Conservation (phyloP, 306 rosid species). For the Begonia loranthoides region DNA sequence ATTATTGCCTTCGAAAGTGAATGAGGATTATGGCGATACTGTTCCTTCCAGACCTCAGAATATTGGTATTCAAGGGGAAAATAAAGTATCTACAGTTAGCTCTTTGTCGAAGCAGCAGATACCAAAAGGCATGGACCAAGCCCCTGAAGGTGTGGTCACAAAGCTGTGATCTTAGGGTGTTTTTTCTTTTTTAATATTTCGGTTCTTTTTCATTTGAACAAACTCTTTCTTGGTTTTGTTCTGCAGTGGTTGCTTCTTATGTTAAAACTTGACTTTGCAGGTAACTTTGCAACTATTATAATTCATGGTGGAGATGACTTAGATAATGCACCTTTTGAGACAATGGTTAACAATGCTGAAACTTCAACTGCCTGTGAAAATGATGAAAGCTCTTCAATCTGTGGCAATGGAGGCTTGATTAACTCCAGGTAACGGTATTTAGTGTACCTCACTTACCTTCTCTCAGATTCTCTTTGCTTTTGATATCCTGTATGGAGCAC, state of each 20-base stretch:
- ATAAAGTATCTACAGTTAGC: slow-evolving; percentile 29
- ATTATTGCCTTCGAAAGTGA: slow-evolving; percentile 26
- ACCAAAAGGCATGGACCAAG: slow-evolving; percentile 24
- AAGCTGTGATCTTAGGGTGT: too few relatives aligned
- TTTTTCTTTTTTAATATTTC: too few relatives aligned
- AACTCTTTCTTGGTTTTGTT: too few relatives aligned
- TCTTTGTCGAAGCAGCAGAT: slow-evolving; percentile 31
- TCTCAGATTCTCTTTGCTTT: background rate
- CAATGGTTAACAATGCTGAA: slow-evolving; percentile 24
- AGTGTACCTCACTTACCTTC: too few relatives aligned
- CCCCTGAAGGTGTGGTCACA: slow-evolving; percentile 45
- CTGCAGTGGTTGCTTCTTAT: too few relatives aligned
- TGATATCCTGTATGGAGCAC: background rate
- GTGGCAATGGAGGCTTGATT: slow-evolving; percentile 22
- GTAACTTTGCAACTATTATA: slow-evolving; percentile 65
- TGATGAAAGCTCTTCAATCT: slow-evolving; percentile 13
- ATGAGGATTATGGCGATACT: slow-evolving; percentile 77
- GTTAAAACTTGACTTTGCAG: slow-evolving; percentile 25
- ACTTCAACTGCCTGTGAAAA: slow-evolving; percentile 20
- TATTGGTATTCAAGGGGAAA: slow-evolving; percentile 28
- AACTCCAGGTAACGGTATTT: slow-evolving; percentile 24
- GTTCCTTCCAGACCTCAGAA: slow-evolving; percentile 61
- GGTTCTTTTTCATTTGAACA: too few relatives aligned
- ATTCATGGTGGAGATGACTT: slow-evolving; percentile 52
- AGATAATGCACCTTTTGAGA: slow-evolving; percentile 15